These are phyloP conservation scores for Pseudopithomyces chartarum DNA, from an alignment of 2,329 filamentous ascomycete genomes.

Conservation along the genomic window DNA sequence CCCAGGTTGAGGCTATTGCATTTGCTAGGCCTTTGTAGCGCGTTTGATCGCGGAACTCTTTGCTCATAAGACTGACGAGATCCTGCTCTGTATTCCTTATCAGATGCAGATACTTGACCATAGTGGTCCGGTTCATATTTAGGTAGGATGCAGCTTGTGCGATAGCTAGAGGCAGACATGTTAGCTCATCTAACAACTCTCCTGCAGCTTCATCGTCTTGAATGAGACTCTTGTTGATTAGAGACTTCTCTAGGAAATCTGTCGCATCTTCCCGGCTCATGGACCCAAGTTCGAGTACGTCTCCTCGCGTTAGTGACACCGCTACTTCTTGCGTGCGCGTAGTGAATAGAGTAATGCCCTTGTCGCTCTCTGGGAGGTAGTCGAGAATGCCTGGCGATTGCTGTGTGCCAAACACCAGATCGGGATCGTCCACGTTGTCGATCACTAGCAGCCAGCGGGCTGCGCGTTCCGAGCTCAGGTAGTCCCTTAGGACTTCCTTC, in stretches of 20 bases:
- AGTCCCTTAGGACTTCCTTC: conserved; percentile 26
- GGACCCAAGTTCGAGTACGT: conserved; percentile 15
- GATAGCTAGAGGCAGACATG: conserved; percentile 43
- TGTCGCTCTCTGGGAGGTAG: conserved; percentile 15
- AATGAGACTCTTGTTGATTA: conserved; percentile 12
- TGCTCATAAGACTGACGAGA: conserved; percentile 40
- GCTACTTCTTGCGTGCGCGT: conserved; percentile 15
- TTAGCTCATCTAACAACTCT: conserved; percentile 32
- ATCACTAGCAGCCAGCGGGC: conserved; percentile 17
- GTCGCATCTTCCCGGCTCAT: conserved; percentile 10
- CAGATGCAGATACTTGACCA: conserved; percentile 43
- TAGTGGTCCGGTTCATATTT: conserved; percentile 30
- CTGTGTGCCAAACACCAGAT: conserved; percentile 12
- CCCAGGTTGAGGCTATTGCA: conserved; percentile 49
- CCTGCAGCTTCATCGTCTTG: neutral
- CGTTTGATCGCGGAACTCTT: conserved; percentile 45
- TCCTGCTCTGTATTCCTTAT: conserved; percentile 41
- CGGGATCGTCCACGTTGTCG: conserved; percentile 13
- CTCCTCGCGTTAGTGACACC: conserved; percentile 10
- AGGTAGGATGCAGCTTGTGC: conserved; percentile 43
- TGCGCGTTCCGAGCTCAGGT: conserved; percentile 20
- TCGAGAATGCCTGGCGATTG: conserved; percentile 13
- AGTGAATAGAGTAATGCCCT: conserved; percentile 13
- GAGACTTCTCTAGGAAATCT: conserved; percentile 15
- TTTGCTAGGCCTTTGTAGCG: conserved; percentile 45